phyloP scores from a whole-genome alignment of 2,329 filamentous ascomycete genomes.

The Pyricularia pennisetigena region DNA sequence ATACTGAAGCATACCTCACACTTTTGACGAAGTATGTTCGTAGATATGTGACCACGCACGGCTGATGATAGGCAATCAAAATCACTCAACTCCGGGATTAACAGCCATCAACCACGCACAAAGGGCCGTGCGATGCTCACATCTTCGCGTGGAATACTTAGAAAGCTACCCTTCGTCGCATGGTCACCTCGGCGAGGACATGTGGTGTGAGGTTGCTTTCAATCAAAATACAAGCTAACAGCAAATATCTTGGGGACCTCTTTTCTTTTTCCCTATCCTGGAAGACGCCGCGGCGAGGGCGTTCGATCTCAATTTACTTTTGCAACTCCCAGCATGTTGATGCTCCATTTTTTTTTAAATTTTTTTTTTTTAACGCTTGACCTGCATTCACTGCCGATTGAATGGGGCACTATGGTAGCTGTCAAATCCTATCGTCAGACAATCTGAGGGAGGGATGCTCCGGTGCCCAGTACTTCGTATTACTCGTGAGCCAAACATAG shows the following conservation, averaged over 20 bases:
- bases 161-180: neutral
- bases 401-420: neutral
- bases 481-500: neutral
- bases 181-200: neutral
- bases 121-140: neutral
- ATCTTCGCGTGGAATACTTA: neutral
- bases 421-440: neutral
- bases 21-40: too few species aligned
- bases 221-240: neutral
- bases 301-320: neutral
- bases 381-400: neutral
- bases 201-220: neutral
- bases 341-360: neutral
- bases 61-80: neutral
- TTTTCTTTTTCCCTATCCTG: neutral
- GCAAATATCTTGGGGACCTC: neutral
- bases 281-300: neutral
- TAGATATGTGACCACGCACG: neutral
- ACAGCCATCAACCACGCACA: neutral
- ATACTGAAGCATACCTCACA: neutral
- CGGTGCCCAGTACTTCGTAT: neutral
- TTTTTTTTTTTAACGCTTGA: neutral
- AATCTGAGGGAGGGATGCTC: neutral
- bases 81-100: neutral
- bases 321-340: neutral